These are phyloP conservation scores for Rhynchosporium graminicola DNA, from an alignment of 2,329 filamentous ascomycete species.

Conservation along the genomic window DNA sequence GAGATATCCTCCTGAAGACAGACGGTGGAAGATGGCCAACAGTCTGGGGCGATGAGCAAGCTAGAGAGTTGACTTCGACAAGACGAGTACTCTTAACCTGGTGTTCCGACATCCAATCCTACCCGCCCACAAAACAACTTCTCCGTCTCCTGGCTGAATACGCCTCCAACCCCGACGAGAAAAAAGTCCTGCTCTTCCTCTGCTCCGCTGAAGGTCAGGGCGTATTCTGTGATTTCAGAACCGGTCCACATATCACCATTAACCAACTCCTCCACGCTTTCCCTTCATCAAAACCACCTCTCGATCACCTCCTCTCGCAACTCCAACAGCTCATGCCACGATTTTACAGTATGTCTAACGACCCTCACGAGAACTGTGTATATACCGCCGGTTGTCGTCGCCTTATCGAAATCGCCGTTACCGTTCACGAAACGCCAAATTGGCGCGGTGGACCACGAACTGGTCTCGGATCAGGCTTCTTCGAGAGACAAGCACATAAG, in stretches of 20 bases:
- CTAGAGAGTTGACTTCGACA: slow-evolving; percentile 85
- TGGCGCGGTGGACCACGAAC: slow-evolving; percentile 74
- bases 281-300: slow-evolving; percentile 83
- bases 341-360: slow-evolving; percentile 97
- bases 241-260: slow-evolving; percentile 81
- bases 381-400: slow-evolving; percentile 58
- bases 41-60: slow-evolving; percentile 90
- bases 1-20: slow-evolving; percentile 77
- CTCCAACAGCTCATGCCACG: slow-evolving; percentile 92
- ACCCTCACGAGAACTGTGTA: slow-evolving; percentile 68
- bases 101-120: slow-evolving; percentile 93
- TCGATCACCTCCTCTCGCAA: slow-evolving; percentile 77
- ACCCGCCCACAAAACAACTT: slow-evolving; percentile 84
- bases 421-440: slow-evolving; percentile 82
- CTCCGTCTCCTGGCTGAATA: slow-evolving; percentile 85
- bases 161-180: slow-evolving; percentile 76
- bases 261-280: slow-evolving; percentile 88
- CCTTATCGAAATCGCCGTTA: slow-evolving; percentile 94
- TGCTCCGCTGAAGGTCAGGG: slow-evolving; percentile 89
- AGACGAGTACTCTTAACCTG: slow-evolving; percentile 90
- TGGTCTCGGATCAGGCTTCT: slow-evolving; percentile 89
- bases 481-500: slow-evolving; percentile 78
- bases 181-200: slow-evolving; percentile 83
- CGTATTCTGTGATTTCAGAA: slow-evolving; percentile 91
- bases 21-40: slow-evolving; percentile 88